A percentile compares a stretch with the other conserved stretches of the same genome.
phyloP scores from a whole-genome alignment of 139 green algal genomes.

The Gonium pectorale region DNA sequence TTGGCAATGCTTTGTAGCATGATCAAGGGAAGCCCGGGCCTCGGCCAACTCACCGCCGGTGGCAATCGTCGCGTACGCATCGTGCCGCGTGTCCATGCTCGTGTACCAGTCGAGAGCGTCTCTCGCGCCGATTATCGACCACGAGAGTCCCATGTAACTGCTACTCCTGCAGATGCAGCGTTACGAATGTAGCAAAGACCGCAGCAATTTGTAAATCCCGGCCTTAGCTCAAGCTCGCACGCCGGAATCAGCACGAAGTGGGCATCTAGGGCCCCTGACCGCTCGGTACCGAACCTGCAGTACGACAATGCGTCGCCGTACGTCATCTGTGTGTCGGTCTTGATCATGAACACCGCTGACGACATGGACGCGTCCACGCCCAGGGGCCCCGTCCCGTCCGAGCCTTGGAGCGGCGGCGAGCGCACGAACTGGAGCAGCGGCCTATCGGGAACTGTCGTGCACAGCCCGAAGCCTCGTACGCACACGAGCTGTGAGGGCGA shows the following conservation, averaged over 20 bases:
- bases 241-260: too few species aligned
- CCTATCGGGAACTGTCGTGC: background rate
- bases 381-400: background rate
- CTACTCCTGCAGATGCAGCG: background rate
- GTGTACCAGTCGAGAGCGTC: background rate
- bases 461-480: background rate
- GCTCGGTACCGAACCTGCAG: background rate
- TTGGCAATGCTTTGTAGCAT: too few species aligned
- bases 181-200: too few species aligned
- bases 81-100: background rate
- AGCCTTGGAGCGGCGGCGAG: background rate
- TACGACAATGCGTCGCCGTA: background rate
- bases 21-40: too few species aligned
- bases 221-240: too few species aligned
- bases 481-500: background rate
- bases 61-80: background rate
- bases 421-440: background rate
- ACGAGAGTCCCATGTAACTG: background rate
- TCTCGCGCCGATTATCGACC: background rate
- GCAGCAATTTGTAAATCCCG: too few species aligned
- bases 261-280: too few species aligned
- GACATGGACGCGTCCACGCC: background rate
- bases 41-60: background rate
- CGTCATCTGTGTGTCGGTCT: background rate
- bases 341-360: background rate